A percentile compares a stretch with the other conserved stretches of the same genome.
These are phyloP conservation scores for Xylariaceae sp. DNA, from an alignment of 2,329 filamentous ascomycete species.

Conservation along the genomic window DNA sequence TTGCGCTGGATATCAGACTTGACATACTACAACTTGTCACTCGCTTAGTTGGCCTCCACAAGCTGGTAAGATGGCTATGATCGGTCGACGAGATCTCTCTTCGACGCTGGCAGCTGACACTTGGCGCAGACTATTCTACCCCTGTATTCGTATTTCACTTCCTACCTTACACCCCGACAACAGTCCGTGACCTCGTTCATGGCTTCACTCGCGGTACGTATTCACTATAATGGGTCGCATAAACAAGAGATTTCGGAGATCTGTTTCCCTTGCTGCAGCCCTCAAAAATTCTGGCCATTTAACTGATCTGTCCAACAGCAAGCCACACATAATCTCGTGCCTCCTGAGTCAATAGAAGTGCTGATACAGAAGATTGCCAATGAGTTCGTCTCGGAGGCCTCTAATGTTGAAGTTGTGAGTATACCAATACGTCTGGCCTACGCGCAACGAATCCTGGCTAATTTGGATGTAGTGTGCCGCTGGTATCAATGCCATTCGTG, in stretches of 20 bases:
- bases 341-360: conserved; percentile 86
- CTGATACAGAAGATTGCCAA: conserved; percentile 94
- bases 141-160: conserved; percentile 95
- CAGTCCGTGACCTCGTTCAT: conserved; percentile 88
- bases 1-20: conserved; percentile 83
- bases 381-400: conserved; percentile 94
- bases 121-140: conserved; percentile 62
- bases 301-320: conserved; percentile 40
- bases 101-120: conserved; percentile 33
- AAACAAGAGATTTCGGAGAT: too few species aligned
- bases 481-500: conserved; percentile 88
- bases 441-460: conserved; percentile 1
- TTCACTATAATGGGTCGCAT: too few species aligned
- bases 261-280: too few species aligned
- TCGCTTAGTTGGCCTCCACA: conserved; percentile 85
- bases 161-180: conserved; percentile 82
- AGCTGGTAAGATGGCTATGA: conserved; percentile 36
- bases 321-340: conserved; percentile 83
- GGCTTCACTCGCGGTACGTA: conserved; percentile 64
- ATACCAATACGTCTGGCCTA: conserved; percentile 29
- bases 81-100: not conserved
- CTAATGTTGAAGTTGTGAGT: conserved; percentile 69
- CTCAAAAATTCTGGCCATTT: not conserved
- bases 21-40: conserved; percentile 88
- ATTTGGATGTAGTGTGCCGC: conserved; percentile 45